Conservation (phyloP, 306 rosid species). For the Pyrus pyrifolia region DNA sequence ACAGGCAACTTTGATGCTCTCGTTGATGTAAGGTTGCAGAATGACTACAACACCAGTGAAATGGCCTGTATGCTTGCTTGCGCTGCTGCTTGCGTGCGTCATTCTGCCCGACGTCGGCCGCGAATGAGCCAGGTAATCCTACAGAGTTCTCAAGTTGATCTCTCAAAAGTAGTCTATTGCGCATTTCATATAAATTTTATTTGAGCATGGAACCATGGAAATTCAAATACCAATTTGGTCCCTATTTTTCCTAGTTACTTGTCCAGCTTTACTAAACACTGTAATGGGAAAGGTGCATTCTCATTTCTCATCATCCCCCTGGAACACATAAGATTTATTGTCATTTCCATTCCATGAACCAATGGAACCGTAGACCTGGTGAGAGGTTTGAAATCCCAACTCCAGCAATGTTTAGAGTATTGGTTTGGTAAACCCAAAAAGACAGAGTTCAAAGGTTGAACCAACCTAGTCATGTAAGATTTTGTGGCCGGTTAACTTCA, state of each 20-base stretch:
- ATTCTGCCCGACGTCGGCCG: constrained; percentile 51
- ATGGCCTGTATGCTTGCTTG: constrained; percentile 47
- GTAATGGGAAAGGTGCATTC: not conserved
- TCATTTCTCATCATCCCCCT: too few species aligned
- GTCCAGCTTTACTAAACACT: not conserved
- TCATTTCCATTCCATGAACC: not conserved
- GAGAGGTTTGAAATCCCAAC: not conserved
- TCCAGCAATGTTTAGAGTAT: not conserved
- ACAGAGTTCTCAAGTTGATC: not conserved
- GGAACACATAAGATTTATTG: not conserved
- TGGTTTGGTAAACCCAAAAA: not conserved
- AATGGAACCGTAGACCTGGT: not conserved
- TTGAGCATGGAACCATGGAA: not conserved
- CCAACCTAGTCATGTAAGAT: not conserved
- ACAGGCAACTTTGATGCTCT: constrained; percentile 35
- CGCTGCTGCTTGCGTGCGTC: constrained; percentile 50
- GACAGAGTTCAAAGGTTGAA: not conserved
- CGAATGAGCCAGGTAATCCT: constrained; percentile 55
- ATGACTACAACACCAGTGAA: constrained; percentile 37
- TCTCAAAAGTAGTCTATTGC: not conserved
- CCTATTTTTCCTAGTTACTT: not conserved
- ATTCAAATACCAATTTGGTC: not conserved
- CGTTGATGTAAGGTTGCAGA: constrained; percentile 42
- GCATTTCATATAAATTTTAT: not conserved
- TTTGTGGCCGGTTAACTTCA: not conserved